Percentiles rank a stretch among this genome's conserved stretches.
Evolutionary conservation across 805 yeast genomes (phyloP).

Genomic region (Hanseniaspora guilliermondii): DNA sequence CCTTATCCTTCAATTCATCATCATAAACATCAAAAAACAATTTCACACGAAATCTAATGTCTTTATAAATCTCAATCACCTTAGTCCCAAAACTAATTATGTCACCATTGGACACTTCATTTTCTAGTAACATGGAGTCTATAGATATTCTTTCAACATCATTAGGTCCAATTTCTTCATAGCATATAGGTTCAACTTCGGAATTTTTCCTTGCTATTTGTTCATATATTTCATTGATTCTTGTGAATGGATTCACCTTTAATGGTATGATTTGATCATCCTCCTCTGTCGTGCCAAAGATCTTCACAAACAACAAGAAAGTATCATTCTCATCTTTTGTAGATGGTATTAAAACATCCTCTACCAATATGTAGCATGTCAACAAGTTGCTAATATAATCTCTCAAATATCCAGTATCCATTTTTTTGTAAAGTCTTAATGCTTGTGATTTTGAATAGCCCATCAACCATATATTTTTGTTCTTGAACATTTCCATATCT

Average conservation of each 20-base stretch:
- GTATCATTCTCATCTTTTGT: conserved; percentile 14
- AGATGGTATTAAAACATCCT: neutral
- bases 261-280: conserved; percentile 46
- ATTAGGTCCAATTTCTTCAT: conserved; percentile 50
- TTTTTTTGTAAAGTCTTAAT: conserved; percentile 42
- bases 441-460: conserved; percentile 61
- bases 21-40: conserved; percentile 31
- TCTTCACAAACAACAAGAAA: conserved; percentile 42
- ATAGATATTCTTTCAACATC: conserved; percentile 36
- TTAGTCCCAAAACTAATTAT: conserved; percentile 35
- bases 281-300: conserved; percentile 51
- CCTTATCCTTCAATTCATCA: conserved; percentile 20
- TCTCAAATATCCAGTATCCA: conserved; percentile 20
- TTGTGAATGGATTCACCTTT: conserved; percentile 38
- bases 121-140: conserved; percentile 36
- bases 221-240: conserved; percentile 32
- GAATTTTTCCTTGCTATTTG: conserved; percentile 34
- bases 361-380: conserved; percentile 16
- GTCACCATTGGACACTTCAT: conserved; percentile 59
- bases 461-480: conserved; percentile 46
- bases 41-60: conserved; percentile 48
- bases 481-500: conserved; percentile 25
- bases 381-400: conserved; percentile 13
- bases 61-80: conserved; percentile 39
- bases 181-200: conserved; percentile 21